Conservation (phyloP, 2,329 filamentous ascomycete species). For the Aspergillus versicolor region DNA sequence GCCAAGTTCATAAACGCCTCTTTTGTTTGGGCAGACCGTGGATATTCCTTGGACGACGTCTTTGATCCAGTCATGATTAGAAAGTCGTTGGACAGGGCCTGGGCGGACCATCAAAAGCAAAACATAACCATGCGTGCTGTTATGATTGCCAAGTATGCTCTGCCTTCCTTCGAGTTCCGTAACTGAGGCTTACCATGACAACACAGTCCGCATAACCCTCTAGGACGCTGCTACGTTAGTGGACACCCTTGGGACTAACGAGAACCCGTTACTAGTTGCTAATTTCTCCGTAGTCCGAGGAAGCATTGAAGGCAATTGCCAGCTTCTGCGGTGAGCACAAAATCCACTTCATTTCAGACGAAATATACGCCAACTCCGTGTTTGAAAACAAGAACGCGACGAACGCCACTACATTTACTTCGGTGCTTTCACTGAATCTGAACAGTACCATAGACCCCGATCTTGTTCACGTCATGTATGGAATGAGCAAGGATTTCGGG, state of each 20-base stretch:
- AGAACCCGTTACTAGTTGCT: too few relatives aligned
- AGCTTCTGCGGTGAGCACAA: constrained; percentile 49
- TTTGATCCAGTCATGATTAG: too few relatives aligned
- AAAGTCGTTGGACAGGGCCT: too few relatives aligned
- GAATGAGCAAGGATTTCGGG: constrained; percentile 54
- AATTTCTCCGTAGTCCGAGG: too few relatives aligned
- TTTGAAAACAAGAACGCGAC: constrained; percentile 42
- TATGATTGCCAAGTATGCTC: constrained; percentile 42
- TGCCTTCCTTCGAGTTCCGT: constrained; percentile 26
- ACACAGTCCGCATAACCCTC: constrained; percentile 50
- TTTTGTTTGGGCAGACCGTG: too few relatives aligned
- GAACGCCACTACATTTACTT: constrained; percentile 44
- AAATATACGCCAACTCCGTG: constrained; percentile 58
- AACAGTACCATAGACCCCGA: constrained; percentile 48
- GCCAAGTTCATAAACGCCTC: too few relatives aligned
- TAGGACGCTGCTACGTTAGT: constrained; percentile 52
- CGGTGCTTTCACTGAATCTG: constrained; percentile 46
- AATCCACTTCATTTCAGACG: constrained; percentile 58
- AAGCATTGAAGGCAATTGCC: too few relatives aligned
- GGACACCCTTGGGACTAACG: constrained; percentile 37
- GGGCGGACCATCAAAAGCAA: too few relatives aligned
- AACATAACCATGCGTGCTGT: too few relatives aligned
- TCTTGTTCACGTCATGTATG: constrained; percentile 53
- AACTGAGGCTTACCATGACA: too few relatives aligned
- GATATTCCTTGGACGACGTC: too few relatives aligned